Percentiles rank a stretch among this genome's conserved stretches.
Evolutionary conservation across 768 basidiomycete genomes (phyloP).

Genomic region (Psilocybe tampanensis): DNA sequence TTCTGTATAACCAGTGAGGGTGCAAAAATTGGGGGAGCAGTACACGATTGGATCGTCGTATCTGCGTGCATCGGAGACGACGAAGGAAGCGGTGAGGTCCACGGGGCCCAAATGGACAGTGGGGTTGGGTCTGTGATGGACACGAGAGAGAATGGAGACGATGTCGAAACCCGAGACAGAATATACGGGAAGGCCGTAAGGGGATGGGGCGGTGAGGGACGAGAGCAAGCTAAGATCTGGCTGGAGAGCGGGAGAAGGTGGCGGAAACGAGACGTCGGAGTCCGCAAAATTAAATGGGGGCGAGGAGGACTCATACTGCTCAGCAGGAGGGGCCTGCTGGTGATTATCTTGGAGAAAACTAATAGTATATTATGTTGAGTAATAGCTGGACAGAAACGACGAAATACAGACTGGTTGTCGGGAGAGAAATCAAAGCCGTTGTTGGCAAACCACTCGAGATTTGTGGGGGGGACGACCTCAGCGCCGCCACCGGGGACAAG

Average conservation of each 20-base stretch:
- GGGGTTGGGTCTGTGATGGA: slow-evolving; percentile 74
- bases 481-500: slow-evolving; percentile 75
- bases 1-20: slow-evolving; percentile 74
- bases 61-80: slow-evolving; percentile 82
- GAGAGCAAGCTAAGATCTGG: slow-evolving; percentile 11
- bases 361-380: background rate
- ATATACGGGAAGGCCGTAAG: slow-evolving; percentile 63
- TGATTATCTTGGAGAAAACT: background rate
- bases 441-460: slow-evolving; percentile 54
- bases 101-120: slow-evolving; percentile 85
- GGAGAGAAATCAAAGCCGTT: slow-evolving; percentile 35
- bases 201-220: slow-evolving; percentile 9
- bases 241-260: background rate
- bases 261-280: background rate
- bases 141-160: slow-evolving; percentile 76
- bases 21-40: slow-evolving; percentile 82
- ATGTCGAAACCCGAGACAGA: slow-evolving; percentile 92
- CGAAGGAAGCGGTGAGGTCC: slow-evolving; percentile 90
- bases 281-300: background rate
- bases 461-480: slow-evolving; percentile 60
- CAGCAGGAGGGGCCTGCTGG: background rate
- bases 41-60: slow-evolving; percentile 90
- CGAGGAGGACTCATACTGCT: background rate
- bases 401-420: background rate
- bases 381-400: background rate